Conservation (phyloP, 2,329 filamentous ascomycete genomes). For the Verticillium longisporum region DNA sequence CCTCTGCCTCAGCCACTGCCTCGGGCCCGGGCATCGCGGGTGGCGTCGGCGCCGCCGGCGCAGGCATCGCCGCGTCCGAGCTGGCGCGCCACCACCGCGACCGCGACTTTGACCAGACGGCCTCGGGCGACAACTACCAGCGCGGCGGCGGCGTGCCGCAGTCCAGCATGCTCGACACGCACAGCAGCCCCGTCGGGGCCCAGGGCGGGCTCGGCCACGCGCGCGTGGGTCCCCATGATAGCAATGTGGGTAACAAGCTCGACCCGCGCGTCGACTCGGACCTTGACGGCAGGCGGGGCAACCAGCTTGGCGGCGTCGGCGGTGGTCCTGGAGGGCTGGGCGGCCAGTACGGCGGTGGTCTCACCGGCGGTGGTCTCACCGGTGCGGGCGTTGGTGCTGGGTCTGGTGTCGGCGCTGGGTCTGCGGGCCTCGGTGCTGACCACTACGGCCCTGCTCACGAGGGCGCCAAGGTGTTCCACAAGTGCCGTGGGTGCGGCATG, state of each 20-base stretch:
- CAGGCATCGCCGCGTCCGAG: slow-evolving; percentile 17
- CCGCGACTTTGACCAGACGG: not conserved
- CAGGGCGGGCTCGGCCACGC: slow-evolving; percentile 28
- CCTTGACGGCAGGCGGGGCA: slow-evolving; percentile 10
- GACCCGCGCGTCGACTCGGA: slow-evolving; percentile 9
- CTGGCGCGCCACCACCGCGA: not conserved
- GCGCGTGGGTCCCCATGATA: slow-evolving; percentile 22
- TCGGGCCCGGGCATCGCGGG: slow-evolving; percentile 27
- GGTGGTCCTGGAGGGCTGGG: slow-evolving; percentile 2
- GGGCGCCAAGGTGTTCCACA: slow-evolving; percentile 12
- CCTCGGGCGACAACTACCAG: not conserved
- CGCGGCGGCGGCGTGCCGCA: slow-evolving; percentile 4
- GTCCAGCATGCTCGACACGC: slow-evolving; percentile 11
- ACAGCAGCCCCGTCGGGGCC: not conserved
- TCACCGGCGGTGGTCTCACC: slow-evolving; percentile 3
- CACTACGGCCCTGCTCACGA: slow-evolving; percentile 12
- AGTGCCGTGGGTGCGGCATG: slow-evolving; percentile 8
- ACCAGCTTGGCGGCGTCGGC: not conserved
- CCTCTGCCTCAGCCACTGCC: slow-evolving; percentile 12
- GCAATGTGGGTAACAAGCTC: not conserved
- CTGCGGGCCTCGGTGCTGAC: slow-evolving; percentile 5
- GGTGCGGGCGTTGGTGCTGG: slow-evolving; percentile 5
- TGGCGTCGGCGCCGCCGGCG: not conserved
- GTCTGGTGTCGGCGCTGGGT: slow-evolving; percentile 4
- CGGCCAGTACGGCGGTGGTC: slow-evolving; percentile 4